Base-by-base conservation (phyloP, 2,329 filamentous ascomycete species). In the Verticillium longisporum region DNA sequence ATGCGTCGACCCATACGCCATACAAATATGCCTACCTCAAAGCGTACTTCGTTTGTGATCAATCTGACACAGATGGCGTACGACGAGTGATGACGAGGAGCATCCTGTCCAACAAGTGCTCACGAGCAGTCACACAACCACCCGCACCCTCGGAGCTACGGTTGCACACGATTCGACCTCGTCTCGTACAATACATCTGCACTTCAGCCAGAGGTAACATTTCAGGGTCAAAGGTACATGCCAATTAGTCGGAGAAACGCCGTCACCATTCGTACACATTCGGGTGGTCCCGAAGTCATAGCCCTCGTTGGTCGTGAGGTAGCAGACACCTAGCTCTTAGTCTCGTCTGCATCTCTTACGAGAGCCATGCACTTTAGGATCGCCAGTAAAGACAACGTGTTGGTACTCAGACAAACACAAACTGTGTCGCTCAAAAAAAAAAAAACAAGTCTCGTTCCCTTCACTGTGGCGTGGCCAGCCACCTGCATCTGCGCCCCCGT, bases 201-300 rank as follows among this genome's bases (percentile, higher is more conserved):
- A 55, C 53, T 55, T 55, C 15, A 53, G 10, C n/a, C 41, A 55
- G 7, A 21, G 4, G 31, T 13, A 13, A 21, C 14, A 18, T 55
- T 21, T 31, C 21, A 11, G 4, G 13, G 9, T 34, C 54, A 55
- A 36, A 32, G 54, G 31, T 55, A 64, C 32, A 63, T 63, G 61
- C n/a, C 60, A 64, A 62, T 60, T 63, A 64, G 59, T 60, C 61
- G 62, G 56, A 57, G 34, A 6, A 34, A 64, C 63, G 63, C 63
- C 63, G 60, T 61, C 63, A 64, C 63, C 61, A 62, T 58, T 64
- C 63, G 63, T 63, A 64, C 63, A 64, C 63, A 64, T 64, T 62
- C 63, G 63, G 61, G 57, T 56, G 63, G 63, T 64, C 50, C 50
- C 4, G 45, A 18, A 10, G 38, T 9, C 45, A 50, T 50, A 18